Evolutionary conservation across 2,329 filamentous ascomycete species (phyloP), one percentile per base, ranked within the genome.

Genomic region (Colletotrichum lini): DNA sequence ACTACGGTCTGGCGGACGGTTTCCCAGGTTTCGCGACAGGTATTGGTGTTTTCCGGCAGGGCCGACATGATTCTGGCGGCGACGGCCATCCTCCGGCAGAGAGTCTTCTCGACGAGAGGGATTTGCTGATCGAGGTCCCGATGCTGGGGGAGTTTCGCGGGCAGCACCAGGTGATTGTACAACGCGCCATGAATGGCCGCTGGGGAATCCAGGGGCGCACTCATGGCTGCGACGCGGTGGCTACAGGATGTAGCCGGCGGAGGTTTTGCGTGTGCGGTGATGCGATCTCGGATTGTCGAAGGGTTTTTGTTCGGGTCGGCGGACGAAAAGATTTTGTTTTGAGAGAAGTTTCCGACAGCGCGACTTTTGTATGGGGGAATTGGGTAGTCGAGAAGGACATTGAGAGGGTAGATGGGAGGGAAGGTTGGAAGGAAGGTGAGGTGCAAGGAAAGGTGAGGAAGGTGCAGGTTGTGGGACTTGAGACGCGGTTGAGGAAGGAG

Each of bases 91-190:
- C 65, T 53, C 7, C 56, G 6, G n/a, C 30, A 9, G 47, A 72
- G 66, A 5, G 59, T 44, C 16, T 58, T 53, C 47, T 70, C 66
- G 38, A 72, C 26, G 15, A 70, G 47, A 3, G 47, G 40, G 23
- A 60, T 47, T 54, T 72, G 65, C 10, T 59, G 38, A 30, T 72
- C 65, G 47, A 50, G 18, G 9, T 70, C 66, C 3, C 30, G 68
- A 4, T 57, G 64, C 21, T 72, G 69, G 3, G 69, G 69, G 15
- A 72, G 69, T 35, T 65, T 60, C 7, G 69, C 65, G 23, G 69
- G 69, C 40, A 72, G 35, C 2, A 56, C 69, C 23, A 72, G 30
- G 40, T 70, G 69, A n/a, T 60, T 64, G 59, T 65, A 72, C 21
- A 72, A 42, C 21, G 65, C 65, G 47, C 50, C 66, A 60, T 72